phyloP scores from a whole-genome alignment of 148 eudicot genomes.

The Rhododendron griersonianum region DNA sequence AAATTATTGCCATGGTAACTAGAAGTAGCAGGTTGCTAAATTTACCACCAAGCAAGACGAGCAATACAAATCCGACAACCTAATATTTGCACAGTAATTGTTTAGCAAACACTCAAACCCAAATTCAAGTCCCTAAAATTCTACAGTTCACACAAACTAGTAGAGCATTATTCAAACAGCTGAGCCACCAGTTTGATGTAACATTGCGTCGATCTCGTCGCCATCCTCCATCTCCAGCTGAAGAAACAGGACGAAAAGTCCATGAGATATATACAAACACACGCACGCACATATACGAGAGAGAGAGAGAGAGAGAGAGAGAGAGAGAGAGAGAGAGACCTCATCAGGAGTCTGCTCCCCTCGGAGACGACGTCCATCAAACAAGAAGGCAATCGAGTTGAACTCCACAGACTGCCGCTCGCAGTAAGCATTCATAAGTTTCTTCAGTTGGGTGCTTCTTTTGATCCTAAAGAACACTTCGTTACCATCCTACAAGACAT shows the following conservation, averaged over 20 bases:
- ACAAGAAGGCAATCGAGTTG: conserved; percentile 54
- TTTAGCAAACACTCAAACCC: not conserved
- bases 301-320: not conserved
- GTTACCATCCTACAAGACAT: conserved; percentile 42
- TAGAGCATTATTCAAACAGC: conserved; percentile 1
- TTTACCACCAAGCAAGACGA: not conserved
- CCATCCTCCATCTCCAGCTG: conserved; percentile 71
- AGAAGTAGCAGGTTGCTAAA: not conserved
- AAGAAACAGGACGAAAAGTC: not conserved
- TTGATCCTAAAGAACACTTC: conserved; percentile 64
- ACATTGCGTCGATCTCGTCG: conserved; percentile 66
- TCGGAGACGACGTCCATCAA: conserved; percentile 64
- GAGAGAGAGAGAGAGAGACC: conserved; percentile 27
- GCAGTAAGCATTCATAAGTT: conserved; percentile 68
- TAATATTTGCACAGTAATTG: not conserved
- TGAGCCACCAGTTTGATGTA: conserved; percentile 62
- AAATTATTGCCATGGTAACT: not conserved
- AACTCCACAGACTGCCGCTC: conserved; percentile 55
- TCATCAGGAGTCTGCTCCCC: conserved; percentile 65
- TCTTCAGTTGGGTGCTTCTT: conserved; percentile 57
- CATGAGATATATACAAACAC: not conserved
- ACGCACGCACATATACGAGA: not conserved
- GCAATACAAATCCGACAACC: not conserved
- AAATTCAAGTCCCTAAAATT: not conserved
- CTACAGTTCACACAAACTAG: not conserved